phyloP scores from a whole-genome alignment of 352 stramenopile genomes.

The Pythium rhizo-oryzae region DNA sequence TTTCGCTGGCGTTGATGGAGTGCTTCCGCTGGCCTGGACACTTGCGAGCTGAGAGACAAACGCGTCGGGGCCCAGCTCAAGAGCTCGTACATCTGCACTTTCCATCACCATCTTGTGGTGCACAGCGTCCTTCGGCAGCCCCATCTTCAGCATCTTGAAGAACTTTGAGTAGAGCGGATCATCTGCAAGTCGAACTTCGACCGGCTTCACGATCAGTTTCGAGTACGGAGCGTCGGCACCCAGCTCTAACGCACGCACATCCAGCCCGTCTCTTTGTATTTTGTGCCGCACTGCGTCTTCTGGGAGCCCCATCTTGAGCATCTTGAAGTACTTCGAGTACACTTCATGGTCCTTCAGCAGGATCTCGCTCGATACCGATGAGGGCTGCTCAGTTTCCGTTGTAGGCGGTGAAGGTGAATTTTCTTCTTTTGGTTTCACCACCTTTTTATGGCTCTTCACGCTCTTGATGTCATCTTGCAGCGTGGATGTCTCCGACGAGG shows the following conservation, averaged over 20 bases:
- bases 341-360: conserved; percentile 61
- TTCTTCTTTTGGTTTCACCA: neutral
- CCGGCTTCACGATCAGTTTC: conserved; percentile 27
- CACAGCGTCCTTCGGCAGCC: conserved; percentile 82
- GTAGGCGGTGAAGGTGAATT: neutral
- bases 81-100: conserved; percentile 45
- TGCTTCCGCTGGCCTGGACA: neutral
- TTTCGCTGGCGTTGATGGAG: neutral
- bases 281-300: conserved; percentile 87
- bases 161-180: conserved; percentile 84
- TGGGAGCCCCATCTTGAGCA: conserved; percentile 91
- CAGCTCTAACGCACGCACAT: conserved; percentile 42
- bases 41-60: conserved; percentile 44
- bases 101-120: conserved; percentile 80
- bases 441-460: conserved; percentile 32
- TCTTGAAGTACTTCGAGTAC: conserved; percentile 93
- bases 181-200: conserved; percentile 46
- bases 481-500: conserved; percentile 30
- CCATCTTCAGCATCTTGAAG: conserved; percentile 94
- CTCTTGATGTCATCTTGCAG: conserved; percentile 70
- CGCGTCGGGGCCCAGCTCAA: conserved; percentile 71
- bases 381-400: neutral
- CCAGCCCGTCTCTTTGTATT: conserved; percentile 57
- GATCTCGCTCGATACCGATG: neutral
- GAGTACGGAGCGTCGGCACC: conserved; percentile 41